A percentile compares a stretch with the other conserved stretches of the same genome.
Conservation (phyloP, 2,329 filamentous ascomycete genomes). For the Davidsoniella eucalypti region DNA sequence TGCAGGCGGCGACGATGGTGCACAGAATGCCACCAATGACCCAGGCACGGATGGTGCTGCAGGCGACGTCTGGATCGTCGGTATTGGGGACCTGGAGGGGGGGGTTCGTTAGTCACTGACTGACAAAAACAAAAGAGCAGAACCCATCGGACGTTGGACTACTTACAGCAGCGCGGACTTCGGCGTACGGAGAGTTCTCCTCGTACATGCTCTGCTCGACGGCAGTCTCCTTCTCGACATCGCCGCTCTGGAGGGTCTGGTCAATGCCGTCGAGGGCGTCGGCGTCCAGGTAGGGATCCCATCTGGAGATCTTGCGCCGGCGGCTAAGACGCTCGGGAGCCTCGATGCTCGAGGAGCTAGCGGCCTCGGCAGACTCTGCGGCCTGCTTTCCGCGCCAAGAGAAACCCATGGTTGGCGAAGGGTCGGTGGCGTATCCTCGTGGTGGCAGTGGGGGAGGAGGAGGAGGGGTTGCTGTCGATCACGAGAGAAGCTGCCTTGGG, state of each 20-base stretch:
- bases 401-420: constrained; percentile 9
- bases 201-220: constrained; percentile 31
- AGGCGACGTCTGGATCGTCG: constrained; percentile 34
- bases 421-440: not conserved
- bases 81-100: constrained; percentile 19
- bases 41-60: constrained; percentile 45
- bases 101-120: constrained; percentile 3
- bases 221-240: constrained; percentile 28
- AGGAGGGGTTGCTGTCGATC: not conserved
- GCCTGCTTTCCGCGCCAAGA: constrained; percentile 10
- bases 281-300: constrained; percentile 39
- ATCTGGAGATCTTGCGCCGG: constrained; percentile 24
- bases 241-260: constrained; percentile 26
- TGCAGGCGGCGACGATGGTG: constrained; percentile 39
- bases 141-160: constrained; percentile 28
- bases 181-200: constrained; percentile 40
- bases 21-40: constrained; percentile 38
- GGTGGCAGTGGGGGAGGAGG: not conserved
- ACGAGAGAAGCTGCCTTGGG: constrained; percentile 3
- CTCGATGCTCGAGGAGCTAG: constrained; percentile 5
- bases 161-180: constrained; percentile 23
- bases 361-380: not conserved
- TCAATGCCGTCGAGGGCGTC: constrained; percentile 37
- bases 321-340: constrained; percentile 5
- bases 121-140: not conserved